Percentiles rank a stretch among this genome's conserved stretches.
phyloP scores from a whole-genome alignment of 176 grass and related monocot species.

The Carex cristatella region DNA sequence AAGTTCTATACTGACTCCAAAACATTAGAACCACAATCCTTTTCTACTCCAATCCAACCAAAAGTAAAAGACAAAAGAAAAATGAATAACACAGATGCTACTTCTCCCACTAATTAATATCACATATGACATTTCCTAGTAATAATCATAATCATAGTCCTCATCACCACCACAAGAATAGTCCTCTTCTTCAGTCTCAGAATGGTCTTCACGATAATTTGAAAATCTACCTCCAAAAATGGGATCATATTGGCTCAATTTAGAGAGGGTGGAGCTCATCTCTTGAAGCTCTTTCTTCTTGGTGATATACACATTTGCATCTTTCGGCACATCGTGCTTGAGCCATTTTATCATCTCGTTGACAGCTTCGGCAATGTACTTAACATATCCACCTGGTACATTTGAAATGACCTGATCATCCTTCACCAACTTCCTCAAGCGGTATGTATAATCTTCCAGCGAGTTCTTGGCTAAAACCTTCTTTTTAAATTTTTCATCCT shows the following conservation, averaged over 20 bases:
- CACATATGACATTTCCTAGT: too few relatives aligned
- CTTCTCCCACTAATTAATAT: too few relatives aligned
- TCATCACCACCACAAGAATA: neutral
- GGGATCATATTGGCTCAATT: conserved; percentile 20
- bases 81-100: too few relatives aligned
- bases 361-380: conserved; percentile 63
- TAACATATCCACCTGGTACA: conserved; percentile 42
- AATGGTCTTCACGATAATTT: conserved; percentile 34
- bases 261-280: conserved; percentile 55
- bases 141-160: too few relatives aligned
- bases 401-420: conserved; percentile 65
- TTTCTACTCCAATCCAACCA: too few relatives aligned
- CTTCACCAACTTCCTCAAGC: conserved; percentile 72
- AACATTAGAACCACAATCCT: too few relatives aligned
- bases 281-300: conserved; percentile 78
- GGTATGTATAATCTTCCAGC: conserved; percentile 71
- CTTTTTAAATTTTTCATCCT: conserved; percentile 79
- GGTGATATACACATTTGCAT: conserved; percentile 47
- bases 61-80: too few relatives aligned
- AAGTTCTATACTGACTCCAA: too few relatives aligned
- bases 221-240: conserved; percentile 47
- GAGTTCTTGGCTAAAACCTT: conserved; percentile 80
- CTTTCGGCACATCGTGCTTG: conserved; percentile 53
- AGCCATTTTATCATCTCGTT: conserved; percentile 56
- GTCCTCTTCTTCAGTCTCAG: neutral